Evolutionary conservation across 2,329 filamentous ascomycete species (phyloP).

Genomic region (Venturiaceae sp.): DNA sequence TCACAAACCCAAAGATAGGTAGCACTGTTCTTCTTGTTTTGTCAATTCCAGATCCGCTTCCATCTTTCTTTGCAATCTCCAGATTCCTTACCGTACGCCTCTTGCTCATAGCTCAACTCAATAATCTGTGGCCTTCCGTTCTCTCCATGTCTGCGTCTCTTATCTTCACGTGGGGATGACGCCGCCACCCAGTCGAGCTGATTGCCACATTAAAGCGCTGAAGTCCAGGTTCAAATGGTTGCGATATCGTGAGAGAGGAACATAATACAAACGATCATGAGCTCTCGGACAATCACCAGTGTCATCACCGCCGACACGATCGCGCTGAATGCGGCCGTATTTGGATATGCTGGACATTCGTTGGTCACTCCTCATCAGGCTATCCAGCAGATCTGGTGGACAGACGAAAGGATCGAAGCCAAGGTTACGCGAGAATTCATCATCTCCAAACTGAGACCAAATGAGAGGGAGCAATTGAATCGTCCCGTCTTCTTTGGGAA

Average conservation of each 20-base stretch:
- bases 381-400: constrained; percentile 57
- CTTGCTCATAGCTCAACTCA: not conserved
- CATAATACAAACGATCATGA: constrained; percentile 4
- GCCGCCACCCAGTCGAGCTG: not conserved
- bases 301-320: constrained; percentile 32
- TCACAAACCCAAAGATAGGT: not conserved
- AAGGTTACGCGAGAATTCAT: constrained; percentile 62
- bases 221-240: not conserved
- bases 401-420: constrained; percentile 56
- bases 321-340: constrained; percentile 40
- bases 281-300: constrained; percentile 25
- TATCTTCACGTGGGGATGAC: not conserved
- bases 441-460: constrained; percentile 51
- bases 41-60: not conserved
- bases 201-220: not conserved
- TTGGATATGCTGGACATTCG: constrained; percentile 39
- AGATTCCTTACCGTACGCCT: not conserved
- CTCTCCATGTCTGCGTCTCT: not conserved
- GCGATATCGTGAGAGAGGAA: not conserved
- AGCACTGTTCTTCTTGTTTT: not conserved
- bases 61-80: not conserved
- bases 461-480: constrained; percentile 54
- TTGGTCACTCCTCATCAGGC: constrained; percentile 38
- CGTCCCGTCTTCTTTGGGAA: constrained; percentile 57
- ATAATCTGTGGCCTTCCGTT: not conserved